Evolutionary conservation across 75 land plant genomes (phyloP).

Genomic region (Picea sitchensis): DNA sequence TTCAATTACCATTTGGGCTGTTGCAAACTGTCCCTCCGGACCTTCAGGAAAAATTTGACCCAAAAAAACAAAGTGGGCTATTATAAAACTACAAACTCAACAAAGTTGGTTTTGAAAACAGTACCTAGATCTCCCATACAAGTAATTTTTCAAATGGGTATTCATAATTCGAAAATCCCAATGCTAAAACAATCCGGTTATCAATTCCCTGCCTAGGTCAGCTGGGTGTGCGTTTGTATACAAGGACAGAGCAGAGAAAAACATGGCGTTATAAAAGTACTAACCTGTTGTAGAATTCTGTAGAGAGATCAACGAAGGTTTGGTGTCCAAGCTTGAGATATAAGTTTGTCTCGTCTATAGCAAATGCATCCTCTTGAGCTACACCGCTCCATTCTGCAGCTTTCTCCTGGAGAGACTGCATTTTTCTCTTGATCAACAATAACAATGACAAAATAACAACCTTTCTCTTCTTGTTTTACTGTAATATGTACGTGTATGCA

Average conservation of each 20-base stretch:
- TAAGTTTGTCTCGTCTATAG: slow-evolving; percentile 76
- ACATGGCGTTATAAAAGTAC: too few relatives aligned
- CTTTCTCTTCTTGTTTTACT: background rate
- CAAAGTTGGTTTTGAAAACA: too few relatives aligned
- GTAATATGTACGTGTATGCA: background rate
- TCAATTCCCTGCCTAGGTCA: background rate
- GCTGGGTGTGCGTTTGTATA: too few relatives aligned
- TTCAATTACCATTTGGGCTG: too few relatives aligned
- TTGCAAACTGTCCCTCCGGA: too few relatives aligned
- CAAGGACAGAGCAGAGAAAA: too few relatives aligned
- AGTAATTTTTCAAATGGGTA: background rate
- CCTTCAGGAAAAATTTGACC: too few relatives aligned
- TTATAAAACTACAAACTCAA: too few relatives aligned
- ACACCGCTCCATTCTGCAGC: slow-evolving; percentile 85
- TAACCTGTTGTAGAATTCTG: slow-evolving; percentile 80
- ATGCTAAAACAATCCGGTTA: background rate
- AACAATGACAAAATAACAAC: background rate
- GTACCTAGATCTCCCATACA: too few relatives aligned
- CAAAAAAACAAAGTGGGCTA: too few relatives aligned
- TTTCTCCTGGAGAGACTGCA: slow-evolving; percentile 81
- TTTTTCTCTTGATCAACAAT: slow-evolving; percentile 7
- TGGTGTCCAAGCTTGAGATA: slow-evolving; percentile 66
- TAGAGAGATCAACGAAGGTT: slow-evolving; percentile 79
- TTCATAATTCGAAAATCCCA: background rate
- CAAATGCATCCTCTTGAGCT: slow-evolving; percentile 58